These are phyloP conservation scores for Colletotrichum somersetense DNA, from an alignment of 2,329 filamentous ascomycete species.

Conservation along the genomic window DNA sequence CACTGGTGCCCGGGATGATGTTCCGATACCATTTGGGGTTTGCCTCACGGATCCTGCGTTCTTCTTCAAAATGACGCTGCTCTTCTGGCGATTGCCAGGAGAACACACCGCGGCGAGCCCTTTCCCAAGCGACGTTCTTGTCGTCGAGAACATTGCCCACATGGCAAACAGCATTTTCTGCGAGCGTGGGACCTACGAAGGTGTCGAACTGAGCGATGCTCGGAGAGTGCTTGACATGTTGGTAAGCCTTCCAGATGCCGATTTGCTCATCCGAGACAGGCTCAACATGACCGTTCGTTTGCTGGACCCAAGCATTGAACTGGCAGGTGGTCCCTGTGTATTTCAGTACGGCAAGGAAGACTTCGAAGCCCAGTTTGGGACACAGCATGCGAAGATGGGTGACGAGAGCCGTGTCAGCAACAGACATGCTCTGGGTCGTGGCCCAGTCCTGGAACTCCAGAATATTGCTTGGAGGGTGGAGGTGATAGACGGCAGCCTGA, in stretches of 20 bases:
- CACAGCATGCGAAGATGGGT: conserved; percentile 9
- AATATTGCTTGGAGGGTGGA: conserved; percentile 24
- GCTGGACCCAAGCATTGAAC: conserved; percentile 20
- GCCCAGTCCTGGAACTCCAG: conserved; percentile 23
- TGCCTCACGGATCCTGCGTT: conserved; percentile 18
- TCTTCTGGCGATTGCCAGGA: conserved; percentile 18
- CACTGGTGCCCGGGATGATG: conserved; percentile 29
- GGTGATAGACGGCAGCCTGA: conserved; percentile 32
- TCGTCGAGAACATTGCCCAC: conserved; percentile 29
- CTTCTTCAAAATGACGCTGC: conserved; percentile 18
- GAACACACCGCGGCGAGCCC: conserved; percentile 33
- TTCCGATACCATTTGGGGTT: conserved; percentile 34
- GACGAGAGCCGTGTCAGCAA: conserved; percentile 13
- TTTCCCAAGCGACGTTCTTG: conserved; percentile 30
- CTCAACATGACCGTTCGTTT: background rate
- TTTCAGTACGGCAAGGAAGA: conserved; percentile 33
- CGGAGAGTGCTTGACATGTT: conserved; percentile 30
- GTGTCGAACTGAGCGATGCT: conserved; percentile 17
- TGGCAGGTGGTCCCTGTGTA: conserved; percentile 28
- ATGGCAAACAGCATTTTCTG: conserved; percentile 15
- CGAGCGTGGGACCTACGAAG: conserved; percentile 8
- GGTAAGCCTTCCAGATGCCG: conserved; percentile 29
- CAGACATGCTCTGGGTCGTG: conserved; percentile 17
- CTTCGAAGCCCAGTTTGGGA: conserved; percentile 32
- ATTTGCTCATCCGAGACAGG: background rate